A percentile compares a stretch with the other conserved stretches of the same genome.
These are phyloP conservation scores for Spathaspora boniae DNA, from an alignment of 805 yeast genomes.

Conservation along the genomic window DNA sequence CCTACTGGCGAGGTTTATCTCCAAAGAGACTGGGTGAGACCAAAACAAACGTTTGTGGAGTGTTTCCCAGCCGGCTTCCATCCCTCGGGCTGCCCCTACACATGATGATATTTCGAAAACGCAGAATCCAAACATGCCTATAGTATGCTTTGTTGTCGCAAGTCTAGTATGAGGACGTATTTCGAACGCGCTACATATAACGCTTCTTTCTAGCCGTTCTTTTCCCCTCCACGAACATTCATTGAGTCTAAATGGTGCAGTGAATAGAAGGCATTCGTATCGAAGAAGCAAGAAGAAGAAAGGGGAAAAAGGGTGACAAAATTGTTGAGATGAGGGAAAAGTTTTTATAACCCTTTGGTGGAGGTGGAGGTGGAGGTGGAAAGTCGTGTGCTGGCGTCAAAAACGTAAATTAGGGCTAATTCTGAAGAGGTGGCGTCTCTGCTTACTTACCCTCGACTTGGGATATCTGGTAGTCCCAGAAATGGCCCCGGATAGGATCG, in stretches of 20 bases:
- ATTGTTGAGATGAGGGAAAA: background rate
- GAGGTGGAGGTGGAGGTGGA: too few species aligned
- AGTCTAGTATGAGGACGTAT: conserved; percentile 34
- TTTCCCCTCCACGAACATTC: conserved; percentile 41
- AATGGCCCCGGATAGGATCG: conserved; percentile 60
- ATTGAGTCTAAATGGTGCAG: conserved; percentile 33
- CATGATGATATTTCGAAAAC: conserved; percentile 30
- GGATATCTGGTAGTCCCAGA: conserved; percentile 52
- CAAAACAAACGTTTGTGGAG: too few species aligned
- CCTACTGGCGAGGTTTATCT: too few species aligned
- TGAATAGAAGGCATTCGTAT: conserved; percentile 39
- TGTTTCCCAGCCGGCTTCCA: too few species aligned
- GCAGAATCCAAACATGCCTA: conserved; percentile 30
- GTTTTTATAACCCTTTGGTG: too few species aligned
- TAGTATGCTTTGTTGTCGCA: conserved; percentile 13
- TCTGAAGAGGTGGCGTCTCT: too few species aligned
- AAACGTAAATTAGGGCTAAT: too few species aligned
- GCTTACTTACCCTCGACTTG: conserved; percentile 5
- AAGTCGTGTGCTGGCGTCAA: too few species aligned
- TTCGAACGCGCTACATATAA: too few species aligned
- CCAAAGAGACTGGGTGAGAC: too few species aligned
- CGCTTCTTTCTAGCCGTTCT: conserved; percentile 33
- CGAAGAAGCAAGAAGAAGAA: conserved; percentile 21
- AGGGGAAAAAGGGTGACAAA: conserved; percentile 3
- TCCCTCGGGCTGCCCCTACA: too few species aligned